Percentiles rank a stretch among this genome's conserved stretches.
These are phyloP conservation scores for Globisporangium apiculatum DNA, from an alignment of 352 stramenopile genomes.

Conservation along the genomic window DNA sequence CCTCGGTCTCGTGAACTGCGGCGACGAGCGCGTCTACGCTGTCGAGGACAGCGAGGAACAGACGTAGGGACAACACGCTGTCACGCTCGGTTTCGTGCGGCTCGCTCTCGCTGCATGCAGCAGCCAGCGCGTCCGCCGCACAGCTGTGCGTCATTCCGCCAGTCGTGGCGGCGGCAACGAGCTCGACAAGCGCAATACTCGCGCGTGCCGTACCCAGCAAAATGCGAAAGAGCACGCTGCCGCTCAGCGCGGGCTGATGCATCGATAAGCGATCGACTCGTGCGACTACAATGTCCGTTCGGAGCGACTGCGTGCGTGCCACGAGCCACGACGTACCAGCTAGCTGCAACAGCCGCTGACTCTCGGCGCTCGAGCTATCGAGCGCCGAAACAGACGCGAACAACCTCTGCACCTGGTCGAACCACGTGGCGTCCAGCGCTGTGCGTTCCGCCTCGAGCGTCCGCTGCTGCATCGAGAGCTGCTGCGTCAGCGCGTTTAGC, in stretches of 20 bases:
- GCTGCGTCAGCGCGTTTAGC: constrained; percentile 6
- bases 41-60: not conserved
- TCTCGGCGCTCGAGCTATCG: constrained; percentile 63
- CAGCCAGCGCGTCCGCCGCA: constrained; percentile 14
- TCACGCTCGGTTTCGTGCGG: constrained; percentile 1
- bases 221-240: constrained; percentile 13
- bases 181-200: constrained; percentile 23
- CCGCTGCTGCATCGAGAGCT: not conserved
- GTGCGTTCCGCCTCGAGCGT: not conserved
- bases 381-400: constrained; percentile 21
- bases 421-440: not conserved
- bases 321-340: constrained; percentile 40
- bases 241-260: not conserved
- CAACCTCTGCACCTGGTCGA: constrained; percentile 11
- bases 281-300: not conserved
- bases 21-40: not conserved
- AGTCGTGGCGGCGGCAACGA: constrained; percentile 37
- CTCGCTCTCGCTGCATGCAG: constrained; percentile 1
- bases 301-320: not conserved
- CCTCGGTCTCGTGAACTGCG: not conserved
- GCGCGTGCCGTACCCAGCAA: constrained; percentile 19
- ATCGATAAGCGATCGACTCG: not conserved
- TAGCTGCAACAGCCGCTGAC: constrained; percentile 45
- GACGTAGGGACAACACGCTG: not conserved
- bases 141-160: constrained; percentile 44